phyloP scores from a whole-genome alignment of 2,329 filamentous ascomycete genomes.

The Cladosporium halotolerans region DNA sequence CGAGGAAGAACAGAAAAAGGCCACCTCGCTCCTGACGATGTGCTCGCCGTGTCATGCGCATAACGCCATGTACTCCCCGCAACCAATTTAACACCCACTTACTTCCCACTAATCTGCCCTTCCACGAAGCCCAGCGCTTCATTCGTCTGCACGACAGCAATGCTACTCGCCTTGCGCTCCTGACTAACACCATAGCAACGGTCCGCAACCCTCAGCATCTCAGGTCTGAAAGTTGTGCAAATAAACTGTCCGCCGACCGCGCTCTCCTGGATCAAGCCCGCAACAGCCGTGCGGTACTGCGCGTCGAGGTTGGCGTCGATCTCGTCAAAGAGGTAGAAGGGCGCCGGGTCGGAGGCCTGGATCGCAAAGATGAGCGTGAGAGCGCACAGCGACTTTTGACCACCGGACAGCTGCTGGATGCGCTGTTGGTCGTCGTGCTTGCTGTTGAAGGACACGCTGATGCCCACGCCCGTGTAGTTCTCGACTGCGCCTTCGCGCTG shows the following conservation, averaged over 20 bases:
- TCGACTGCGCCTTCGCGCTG: conserved; percentile 55
- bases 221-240: conserved; percentile 95
- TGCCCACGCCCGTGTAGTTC: conserved; percentile 93
- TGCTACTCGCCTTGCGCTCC: conserved; percentile 83
- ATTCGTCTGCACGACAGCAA: conserved; percentile 81
- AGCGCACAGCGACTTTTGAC: conserved; percentile 91
- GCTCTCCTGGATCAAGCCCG: conserved; percentile 67
- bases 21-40: no score
- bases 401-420: conserved; percentile 93
- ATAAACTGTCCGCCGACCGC: conserved; percentile 70
- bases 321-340: conserved; percentile 98
- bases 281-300: conserved; percentile 94
- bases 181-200: conserved; percentile 97
- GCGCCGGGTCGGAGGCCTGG: conserved; percentile 91
- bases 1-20: no score
- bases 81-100: not conserved
- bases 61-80: not conserved
- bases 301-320: conserved; percentile 97
- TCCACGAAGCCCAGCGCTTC: conserved; percentile 92
- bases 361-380: conserved; percentile 99
- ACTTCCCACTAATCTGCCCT: conserved; percentile 55
- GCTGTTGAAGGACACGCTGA: conserved; percentile 97
- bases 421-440: conserved; percentile 97
- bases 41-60: no score
- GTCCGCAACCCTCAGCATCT: conserved; percentile 91